Percentiles rank a stretch among this genome's conserved stretches.
These are phyloP conservation scores for Spiraea crenata DNA, from an alignment of 331 rosid species.

Conservation along the genomic window DNA sequence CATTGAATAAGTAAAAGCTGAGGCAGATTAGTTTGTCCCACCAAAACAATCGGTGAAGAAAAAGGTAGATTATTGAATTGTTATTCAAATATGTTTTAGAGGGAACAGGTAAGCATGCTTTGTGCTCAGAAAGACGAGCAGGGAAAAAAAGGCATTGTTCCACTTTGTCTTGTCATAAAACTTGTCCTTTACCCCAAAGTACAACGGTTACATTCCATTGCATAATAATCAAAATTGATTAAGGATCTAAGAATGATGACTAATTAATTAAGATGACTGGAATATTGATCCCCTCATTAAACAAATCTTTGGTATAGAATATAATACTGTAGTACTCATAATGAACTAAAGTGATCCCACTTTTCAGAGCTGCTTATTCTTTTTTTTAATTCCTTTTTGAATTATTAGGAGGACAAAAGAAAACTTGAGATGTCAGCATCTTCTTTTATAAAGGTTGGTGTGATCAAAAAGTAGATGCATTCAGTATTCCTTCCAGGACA, in stretches of 20 bases:
- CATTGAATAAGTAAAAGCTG: slow-evolving; percentile 22
- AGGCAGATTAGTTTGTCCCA: slow-evolving; percentile 36
- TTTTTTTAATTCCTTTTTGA: slow-evolving; percentile 15
- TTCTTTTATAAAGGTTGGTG: slow-evolving; percentile 41
- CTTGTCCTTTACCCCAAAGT: slow-evolving; percentile 38
- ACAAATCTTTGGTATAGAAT: background rate
- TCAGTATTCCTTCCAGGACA: slow-evolving; percentile 56
- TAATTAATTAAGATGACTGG: slow-evolving; percentile 18
- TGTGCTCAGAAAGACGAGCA: slow-evolving; percentile 61
- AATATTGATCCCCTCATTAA: slow-evolving; percentile 18
- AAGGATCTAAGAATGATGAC: slow-evolving; percentile 13
- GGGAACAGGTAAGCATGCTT: slow-evolving; percentile 72
- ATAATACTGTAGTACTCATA: background rate
- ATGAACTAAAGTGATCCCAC: slow-evolving; percentile 15
- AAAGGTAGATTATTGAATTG: slow-evolving; percentile 36
- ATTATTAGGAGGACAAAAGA: slow-evolving; percentile 34
- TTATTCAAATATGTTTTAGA: slow-evolving; percentile 31
- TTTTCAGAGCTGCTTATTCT: slow-evolving; percentile 7
- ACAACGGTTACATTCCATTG: slow-evolving; percentile 25
- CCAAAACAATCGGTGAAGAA: slow-evolving; percentile 25
- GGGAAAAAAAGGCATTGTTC: slow-evolving; percentile 44
- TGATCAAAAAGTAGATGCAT: slow-evolving; percentile 35
- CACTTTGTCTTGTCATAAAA: slow-evolving; percentile 35
- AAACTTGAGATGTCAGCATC: slow-evolving; percentile 59
- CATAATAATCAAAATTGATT: background rate